Base-by-base conservation (phyloP, 352 stramenopile species). In the Plasmopara muralis region DNA sequence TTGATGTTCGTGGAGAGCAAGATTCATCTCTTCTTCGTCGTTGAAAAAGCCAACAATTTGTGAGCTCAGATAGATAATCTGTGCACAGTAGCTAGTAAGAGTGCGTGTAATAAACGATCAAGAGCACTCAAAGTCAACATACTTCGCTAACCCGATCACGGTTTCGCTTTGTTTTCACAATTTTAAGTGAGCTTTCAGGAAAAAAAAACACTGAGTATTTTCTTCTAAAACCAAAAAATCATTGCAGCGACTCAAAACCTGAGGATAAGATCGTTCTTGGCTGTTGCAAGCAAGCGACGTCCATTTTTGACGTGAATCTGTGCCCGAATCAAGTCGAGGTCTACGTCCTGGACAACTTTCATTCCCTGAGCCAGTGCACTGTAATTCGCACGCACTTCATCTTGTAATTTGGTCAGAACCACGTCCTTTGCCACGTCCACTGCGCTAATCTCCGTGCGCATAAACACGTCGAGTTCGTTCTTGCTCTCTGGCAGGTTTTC, bases 301-400 rank as follows among this genome's bases (percentile, higher is more conserved):
- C 80, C 84, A 28, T 94, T 94, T 25, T 93, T 94, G 39, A 94
- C 84, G 50, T 94, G 84, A 37, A 94, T 93, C 50, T 92, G 79
- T 16, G 84, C 83, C 35, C 79, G 73, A 43, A 90, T 71, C 29
- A 94, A 65, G 53, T 94, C 82, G 15, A 94, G 56, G 58, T 94
- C 84, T 18, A 94, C 84, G 31, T 94, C 83, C 40, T 94, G 80
- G 40, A 94, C 84, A 25, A 89, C 77, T 37, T 86, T 91, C 78
- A 94, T 90, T 14, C 84, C 84, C 57, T 92, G 68, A 50, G 93
- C 89, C 20, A 94, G 75, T 30, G 80, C 65, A 40, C 70, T 75
- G 52, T 91, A 77, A 42, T 94, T 93, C 7, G 67, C 67, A 3
- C 80, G 84, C 42, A 94, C 81, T 13, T 93, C 79, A 34, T 91